Conservation (phyloP, 2,329 filamentous ascomycete species). For the Cladosporium velox region DNA sequence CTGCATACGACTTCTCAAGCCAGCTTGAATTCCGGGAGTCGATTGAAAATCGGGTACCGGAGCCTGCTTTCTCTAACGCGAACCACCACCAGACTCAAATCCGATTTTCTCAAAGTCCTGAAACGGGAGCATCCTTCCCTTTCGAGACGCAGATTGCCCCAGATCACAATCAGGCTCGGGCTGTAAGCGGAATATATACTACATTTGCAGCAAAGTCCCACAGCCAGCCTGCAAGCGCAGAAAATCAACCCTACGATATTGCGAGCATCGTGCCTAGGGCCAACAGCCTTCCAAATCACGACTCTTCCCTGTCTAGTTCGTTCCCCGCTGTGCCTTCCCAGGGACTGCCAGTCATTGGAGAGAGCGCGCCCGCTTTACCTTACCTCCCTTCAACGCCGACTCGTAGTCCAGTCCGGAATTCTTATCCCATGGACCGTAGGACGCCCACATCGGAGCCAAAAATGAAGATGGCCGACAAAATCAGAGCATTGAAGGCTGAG, state of each 20-base stretch:
- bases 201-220: neutral
- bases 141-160: constrained; percentile 30
- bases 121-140: constrained; percentile 23
- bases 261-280: neutral
- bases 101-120: neutral
- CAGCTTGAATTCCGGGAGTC: neutral
- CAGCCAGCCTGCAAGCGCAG: neutral
- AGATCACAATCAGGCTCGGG: neutral
- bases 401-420: neutral
- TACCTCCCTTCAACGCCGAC: constrained; percentile 22
- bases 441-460: constrained; percentile 20
- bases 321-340: constrained; percentile 30
- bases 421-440: constrained; percentile 11
- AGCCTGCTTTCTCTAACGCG: neutral
- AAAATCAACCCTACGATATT: neutral
- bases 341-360: constrained; percentile 28
- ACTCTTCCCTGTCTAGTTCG: neutral
- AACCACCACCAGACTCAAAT: neutral
- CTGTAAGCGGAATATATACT: too few relatives aligned
- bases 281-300: neutral
- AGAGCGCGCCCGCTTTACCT: constrained; percentile 30
- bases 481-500: constrained; percentile 24
- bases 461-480: neutral
- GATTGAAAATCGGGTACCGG: neutral
- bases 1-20: neutral